A percentile compares a stretch with the other conserved stretches of the same genome.
These are phyloP conservation scores for Oryza officinalis DNA, from an alignment of 176 grass and related monocot species.

Conservation along the genomic window DNA sequence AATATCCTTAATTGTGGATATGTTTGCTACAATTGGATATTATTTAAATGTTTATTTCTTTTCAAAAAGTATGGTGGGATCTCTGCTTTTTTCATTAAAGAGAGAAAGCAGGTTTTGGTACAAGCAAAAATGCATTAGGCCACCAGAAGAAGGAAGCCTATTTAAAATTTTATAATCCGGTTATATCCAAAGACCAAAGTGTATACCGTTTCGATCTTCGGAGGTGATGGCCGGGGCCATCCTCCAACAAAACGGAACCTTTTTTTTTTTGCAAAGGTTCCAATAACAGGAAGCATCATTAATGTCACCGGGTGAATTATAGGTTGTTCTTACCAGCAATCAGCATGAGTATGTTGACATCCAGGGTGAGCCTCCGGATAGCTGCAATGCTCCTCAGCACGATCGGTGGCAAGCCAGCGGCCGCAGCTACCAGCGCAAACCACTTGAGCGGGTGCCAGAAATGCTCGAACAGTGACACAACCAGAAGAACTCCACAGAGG, in stretches of 20 bases:
- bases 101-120: background rate
- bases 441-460: conserved; percentile 83
- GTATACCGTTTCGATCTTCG: background rate
- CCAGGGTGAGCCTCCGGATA: conserved; percentile 64
- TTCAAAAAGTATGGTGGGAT: background rate
- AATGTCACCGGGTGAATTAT: background rate
- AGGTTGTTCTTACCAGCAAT: conserved; percentile 69
- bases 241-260: background rate
- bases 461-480: conserved; percentile 66
- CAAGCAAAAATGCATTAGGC: background rate
- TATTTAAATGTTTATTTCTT: background rate
- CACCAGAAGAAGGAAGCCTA: background rate
- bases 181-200: background rate
- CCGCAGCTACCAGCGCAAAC: conserved; percentile 60
- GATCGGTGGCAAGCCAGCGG: conserved; percentile 51
- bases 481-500: conserved; percentile 54
- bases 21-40: background rate
- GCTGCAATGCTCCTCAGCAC: conserved; percentile 53
- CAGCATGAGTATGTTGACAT: conserved; percentile 95
- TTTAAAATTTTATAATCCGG: background rate
- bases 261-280: background rate
- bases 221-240: background rate
- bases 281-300: background rate
- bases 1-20: background rate
- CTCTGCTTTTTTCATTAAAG: background rate